Base-by-base conservation (phyloP, 768 basidiomycete species). In the Pulveroboletus sp. region DNA sequence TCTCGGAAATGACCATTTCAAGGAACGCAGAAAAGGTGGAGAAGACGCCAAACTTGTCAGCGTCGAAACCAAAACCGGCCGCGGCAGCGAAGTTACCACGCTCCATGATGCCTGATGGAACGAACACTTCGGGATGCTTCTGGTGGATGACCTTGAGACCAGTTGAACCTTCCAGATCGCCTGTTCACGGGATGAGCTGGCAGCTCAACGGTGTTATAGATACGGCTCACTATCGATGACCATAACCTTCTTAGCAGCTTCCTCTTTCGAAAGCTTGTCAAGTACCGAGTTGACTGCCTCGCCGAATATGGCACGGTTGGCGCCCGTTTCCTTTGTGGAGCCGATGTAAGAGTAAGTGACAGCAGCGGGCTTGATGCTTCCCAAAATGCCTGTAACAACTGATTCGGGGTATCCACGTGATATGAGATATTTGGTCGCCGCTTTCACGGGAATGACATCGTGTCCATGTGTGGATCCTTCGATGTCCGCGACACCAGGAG, bases 11-110 rank as follows among this genome's bases (percentile, higher is more conserved):
- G 42, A 88, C 75, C 91, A 93, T 93, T 77, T 93, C 91, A 50
- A 91, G 75, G 77, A 93, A 93, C 4, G 91, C 90, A 42, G 86
- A 88, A 72, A 93, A 93, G 5, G 91, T 93, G 22, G 89, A 89
- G 73, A 90, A 90, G 48, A 91, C 87, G 53, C 91, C 90, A 51
- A 85, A 87, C 68, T 90, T 91, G 60, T 90, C 78, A 20, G 77
- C 67, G 31, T 82, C 85, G 62, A 90, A 92, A 35, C 91, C 91
- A 63, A 93, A 93, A 12, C 91, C 90, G 20, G 89, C 87, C 6
- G 89, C 88, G 1, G 88, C 88, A 17, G 83, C 83, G 60, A 88
- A 86, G 68, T 91, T 91, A 47, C 87, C 82, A 27, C 88, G 79
- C 67, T 89, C 88, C 89, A 88, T 89, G 67, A 89, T 86, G 36